Conservation (phyloP, 1,284 basidiomycete species). For the Fomitopsis palustris region DNA sequence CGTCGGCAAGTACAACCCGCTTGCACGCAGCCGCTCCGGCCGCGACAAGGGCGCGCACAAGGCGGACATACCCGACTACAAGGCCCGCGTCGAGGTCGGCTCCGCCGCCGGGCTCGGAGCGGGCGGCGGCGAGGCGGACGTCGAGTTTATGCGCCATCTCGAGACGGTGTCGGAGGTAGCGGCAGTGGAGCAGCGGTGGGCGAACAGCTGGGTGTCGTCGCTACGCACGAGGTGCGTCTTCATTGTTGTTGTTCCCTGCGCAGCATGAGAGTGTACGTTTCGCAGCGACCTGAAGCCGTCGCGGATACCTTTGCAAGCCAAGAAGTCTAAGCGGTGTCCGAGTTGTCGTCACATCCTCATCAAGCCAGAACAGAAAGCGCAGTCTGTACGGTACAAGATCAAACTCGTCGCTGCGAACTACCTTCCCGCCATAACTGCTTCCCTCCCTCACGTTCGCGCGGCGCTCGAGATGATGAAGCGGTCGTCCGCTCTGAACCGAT, state of each 20-base stretch:
- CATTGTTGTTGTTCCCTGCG: slow-evolving; percentile 4
- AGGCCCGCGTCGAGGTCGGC: slow-evolving; percentile 60
- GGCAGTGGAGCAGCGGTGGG: slow-evolving; percentile 78
- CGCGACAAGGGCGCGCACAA: slow-evolving; percentile 62
- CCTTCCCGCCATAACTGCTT: slow-evolving; percentile 81
- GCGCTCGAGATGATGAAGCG: slow-evolving; percentile 47
- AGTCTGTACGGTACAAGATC: slow-evolving; percentile 93
- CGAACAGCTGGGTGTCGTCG: slow-evolving; percentile 73
- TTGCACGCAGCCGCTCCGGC: slow-evolving; percentile 47
- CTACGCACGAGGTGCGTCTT: slow-evolving; percentile 58
- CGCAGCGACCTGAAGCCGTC: slow-evolving; percentile 78
- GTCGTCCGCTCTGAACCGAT: slow-evolving; percentile 36
- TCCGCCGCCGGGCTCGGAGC: slow-evolving; percentile 49
- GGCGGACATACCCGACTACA: slow-evolving; percentile 74
- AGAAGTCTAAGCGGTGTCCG: slow-evolving; percentile 93
- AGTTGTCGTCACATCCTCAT: slow-evolving; percentile 94
- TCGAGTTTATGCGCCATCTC: slow-evolving; percentile 63
- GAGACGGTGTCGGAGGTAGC: slow-evolving; percentile 65
- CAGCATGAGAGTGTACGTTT: slow-evolving; percentile 7
- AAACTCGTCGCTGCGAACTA: slow-evolving; percentile 95
- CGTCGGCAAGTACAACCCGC: slow-evolving; percentile 68
- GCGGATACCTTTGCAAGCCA: slow-evolving; percentile 88
- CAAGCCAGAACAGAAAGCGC: slow-evolving; percentile 96
- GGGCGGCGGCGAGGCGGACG: slow-evolving; percentile 64
- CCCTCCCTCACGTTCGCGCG: slow-evolving; percentile 53